Conservation (phyloP, 371 early-diverging fungal genomes). For the Saksenaea oblongispora region DNA sequence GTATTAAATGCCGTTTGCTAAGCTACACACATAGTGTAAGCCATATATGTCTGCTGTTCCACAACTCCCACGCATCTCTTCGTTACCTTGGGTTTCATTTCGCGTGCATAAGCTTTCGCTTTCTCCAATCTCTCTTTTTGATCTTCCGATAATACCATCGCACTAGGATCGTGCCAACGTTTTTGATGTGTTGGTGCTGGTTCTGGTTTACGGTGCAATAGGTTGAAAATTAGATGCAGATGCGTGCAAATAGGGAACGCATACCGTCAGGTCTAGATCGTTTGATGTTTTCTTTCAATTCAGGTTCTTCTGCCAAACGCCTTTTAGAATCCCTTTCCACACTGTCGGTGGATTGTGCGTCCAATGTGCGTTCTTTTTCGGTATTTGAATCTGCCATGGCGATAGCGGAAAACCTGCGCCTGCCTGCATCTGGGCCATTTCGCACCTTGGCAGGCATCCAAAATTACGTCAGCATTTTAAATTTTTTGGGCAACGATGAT, state of each 20-base stretch:
- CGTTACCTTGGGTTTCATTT: slow-evolving; percentile 36
- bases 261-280: background rate
- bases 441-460: too few species aligned
- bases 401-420: background rate
- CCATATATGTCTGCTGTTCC: background rate
- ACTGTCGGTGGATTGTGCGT: background rate
- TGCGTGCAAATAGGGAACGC: background rate
- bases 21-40: slow-evolving; percentile 1
- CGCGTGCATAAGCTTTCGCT: slow-evolving; percentile 54
- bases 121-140: slow-evolving; percentile 44
- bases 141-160: slow-evolving; percentile 9
- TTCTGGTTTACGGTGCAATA: background rate
- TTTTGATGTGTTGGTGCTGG: background rate
- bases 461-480: too few species aligned
- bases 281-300: background rate
- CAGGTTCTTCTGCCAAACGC: background rate
- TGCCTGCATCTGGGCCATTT: too few species aligned
- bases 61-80: background rate
- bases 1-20: slow-evolving; percentile 39
- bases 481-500: too few species aligned
- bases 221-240: background rate
- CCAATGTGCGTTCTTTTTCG: background rate
- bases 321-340: background rate
- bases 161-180: background rate
- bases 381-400: background rate